Percentiles rank a stretch among this genome's conserved stretches.
These are phyloP conservation scores for Mrakiaceae sp. DNA, from an alignment of 1,284 basidiomycete genomes.

Conservation along the genomic window DNA sequence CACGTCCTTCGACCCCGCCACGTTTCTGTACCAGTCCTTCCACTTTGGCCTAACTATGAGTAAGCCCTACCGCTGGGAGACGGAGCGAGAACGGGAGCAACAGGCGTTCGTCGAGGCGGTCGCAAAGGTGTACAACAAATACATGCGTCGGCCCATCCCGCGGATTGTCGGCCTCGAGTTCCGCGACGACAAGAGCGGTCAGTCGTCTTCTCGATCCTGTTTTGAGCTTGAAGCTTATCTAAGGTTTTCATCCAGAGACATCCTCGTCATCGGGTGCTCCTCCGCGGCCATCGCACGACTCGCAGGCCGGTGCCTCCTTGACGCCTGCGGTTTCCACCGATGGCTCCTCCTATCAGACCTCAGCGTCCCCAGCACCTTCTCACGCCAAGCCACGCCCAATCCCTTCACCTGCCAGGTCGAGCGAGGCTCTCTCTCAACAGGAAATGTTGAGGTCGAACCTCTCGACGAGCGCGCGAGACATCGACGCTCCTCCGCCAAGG, in stretches of 20 bases:
- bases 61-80: conserved; percentile 76
- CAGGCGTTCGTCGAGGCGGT: conserved; percentile 54
- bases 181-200: not conserved
- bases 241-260: not conserved
- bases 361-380: too few relatives aligned
- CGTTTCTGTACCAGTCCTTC: conserved; percentile 40
- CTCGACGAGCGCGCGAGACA: too few relatives aligned
- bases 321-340: too few relatives aligned
- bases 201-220: conserved; percentile 1
- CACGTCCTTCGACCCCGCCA: conserved; percentile 2
- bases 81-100: conserved; percentile 62
- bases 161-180: conserved; percentile 31
- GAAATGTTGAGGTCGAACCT: too few relatives aligned
- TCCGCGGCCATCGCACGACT: conserved; percentile 4
- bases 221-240: too few relatives aligned
- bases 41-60: conserved; percentile 70
- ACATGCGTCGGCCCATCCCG: conserved; percentile 45
- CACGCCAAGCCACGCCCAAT: too few relatives aligned
- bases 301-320: not conserved
- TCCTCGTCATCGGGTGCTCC: not conserved
- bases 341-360: too few relatives aligned
- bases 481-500: too few relatives aligned
- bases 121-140: conserved; percentile 55
- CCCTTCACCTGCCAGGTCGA: too few relatives aligned
- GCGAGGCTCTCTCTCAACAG: too few relatives aligned